phyloP scores from a whole-genome alignment of 2,329 filamentous ascomycete genomes.

The Sphaerulina vaccinii region DNA sequence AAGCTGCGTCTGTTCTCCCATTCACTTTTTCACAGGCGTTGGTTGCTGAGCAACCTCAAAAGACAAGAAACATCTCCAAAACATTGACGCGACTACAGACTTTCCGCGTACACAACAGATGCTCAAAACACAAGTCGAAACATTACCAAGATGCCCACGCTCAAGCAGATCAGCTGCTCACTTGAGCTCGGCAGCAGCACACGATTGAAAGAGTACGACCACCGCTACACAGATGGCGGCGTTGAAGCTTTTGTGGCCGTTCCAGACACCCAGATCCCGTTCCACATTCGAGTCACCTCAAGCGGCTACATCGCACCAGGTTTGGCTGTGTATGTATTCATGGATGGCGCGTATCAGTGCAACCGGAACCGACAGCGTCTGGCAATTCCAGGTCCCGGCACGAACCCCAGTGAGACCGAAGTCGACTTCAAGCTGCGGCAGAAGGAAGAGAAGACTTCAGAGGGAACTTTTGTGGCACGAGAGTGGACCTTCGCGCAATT shows the following conservation, averaged over 20 bases:
- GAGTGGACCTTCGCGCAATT: slow-evolving; percentile 55
- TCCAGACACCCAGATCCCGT: slow-evolving; percentile 46
- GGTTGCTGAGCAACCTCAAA: too few species aligned
- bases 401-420: slow-evolving; percentile 36
- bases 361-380: slow-evolving; percentile 53
- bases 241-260: slow-evolving; percentile 55
- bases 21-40: too few species aligned
- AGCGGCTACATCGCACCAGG: slow-evolving; percentile 54
- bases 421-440: slow-evolving; percentile 54
- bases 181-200: slow-evolving; percentile 49
- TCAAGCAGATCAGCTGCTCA: slow-evolving; percentile 54
- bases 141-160: slow-evolving; percentile 49
- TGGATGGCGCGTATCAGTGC: slow-evolving; percentile 58
- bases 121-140: slow-evolving; percentile 8
- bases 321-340: slow-evolving; percentile 56
- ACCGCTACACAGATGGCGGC: slow-evolving; percentile 51
- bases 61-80: too few species aligned
- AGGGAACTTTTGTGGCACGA: slow-evolving; percentile 51
- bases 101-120: background rate
- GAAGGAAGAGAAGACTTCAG: slow-evolving; percentile 51
- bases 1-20: too few species aligned
- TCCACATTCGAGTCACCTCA: slow-evolving; percentile 51
- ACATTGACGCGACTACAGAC: background rate
- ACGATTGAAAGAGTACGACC: slow-evolving; percentile 51
- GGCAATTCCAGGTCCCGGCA: slow-evolving; percentile 31